These are phyloP conservation scores for Piromyces sp. DNA, from an alignment of 192 early-diverging fungal species.

Conservation along the genomic window DNA sequence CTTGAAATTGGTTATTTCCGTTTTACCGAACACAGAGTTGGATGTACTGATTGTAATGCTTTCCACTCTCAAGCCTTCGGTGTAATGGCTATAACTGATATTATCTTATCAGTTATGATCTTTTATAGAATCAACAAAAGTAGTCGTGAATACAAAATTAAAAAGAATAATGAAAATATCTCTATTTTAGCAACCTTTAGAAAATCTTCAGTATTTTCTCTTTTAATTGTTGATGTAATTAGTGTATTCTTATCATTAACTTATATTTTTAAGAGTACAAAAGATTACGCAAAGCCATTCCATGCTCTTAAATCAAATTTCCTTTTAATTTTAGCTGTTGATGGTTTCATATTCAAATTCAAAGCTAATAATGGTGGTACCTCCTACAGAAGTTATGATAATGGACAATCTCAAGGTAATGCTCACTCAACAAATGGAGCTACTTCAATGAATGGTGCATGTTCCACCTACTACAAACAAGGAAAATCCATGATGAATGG, in stretches of 20 bases:
- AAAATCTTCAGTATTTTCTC: background rate
- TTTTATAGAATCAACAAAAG: background rate
- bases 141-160: background rate
- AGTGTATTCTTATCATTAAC: background rate
- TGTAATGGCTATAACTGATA: background rate
- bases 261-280: background rate
- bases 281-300: background rate
- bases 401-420: background rate
- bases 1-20: background rate
- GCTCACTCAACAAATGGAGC: too few species aligned
- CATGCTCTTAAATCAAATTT: background rate
- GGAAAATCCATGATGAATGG: background rate
- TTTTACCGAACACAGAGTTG: background rate
- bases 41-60: background rate
- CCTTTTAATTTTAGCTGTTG: background rate
- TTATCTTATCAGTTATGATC: background rate
- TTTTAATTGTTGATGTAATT: background rate
- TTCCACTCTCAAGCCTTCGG: background rate
- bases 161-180: background rate
- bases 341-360: background rate
- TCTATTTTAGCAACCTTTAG: background rate
- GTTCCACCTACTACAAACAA: background rate
- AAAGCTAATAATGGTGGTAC: background rate
- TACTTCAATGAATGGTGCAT: background rate
- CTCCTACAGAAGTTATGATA: background rate